Conservation (phyloP, 495 filamentous ascomycete species). For the Penicillium canariense region DNA sequence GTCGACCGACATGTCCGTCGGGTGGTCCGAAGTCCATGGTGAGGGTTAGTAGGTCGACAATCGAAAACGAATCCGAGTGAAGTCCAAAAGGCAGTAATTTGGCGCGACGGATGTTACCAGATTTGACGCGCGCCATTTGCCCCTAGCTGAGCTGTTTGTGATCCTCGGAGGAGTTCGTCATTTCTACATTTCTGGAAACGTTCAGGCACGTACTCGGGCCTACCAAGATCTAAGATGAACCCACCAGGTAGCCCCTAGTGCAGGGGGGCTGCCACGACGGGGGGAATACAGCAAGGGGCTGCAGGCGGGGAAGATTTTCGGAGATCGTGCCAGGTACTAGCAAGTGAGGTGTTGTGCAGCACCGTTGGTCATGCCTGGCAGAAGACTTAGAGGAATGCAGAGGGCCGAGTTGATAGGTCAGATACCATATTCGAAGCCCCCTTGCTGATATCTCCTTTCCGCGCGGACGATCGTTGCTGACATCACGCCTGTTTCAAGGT, state of each 20-base stretch:
- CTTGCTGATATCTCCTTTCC: background rate
- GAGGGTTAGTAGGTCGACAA: background rate
- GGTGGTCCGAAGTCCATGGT: background rate
- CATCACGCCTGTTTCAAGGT: background rate
- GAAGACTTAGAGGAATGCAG: background rate
- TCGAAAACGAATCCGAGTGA: background rate
- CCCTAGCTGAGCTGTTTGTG: background rate
- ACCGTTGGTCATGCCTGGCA: background rate
- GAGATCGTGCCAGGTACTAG: background rate
- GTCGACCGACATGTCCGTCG: background rate
- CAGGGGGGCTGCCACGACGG: background rate
- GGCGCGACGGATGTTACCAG: background rate
- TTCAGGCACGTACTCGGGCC: background rate
- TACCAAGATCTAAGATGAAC: background rate
- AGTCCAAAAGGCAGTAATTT: background rate
- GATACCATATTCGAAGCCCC: background rate
- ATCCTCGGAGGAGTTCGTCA: background rate
- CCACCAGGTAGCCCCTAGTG: background rate
- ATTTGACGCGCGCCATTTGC: background rate
- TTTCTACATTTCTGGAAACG: background rate
- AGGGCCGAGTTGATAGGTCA: background rate
- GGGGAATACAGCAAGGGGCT: background rate
- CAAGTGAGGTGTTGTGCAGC: background rate
- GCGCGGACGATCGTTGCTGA: constrained; percentile 1
- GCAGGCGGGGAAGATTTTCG: background rate